Percentiles rank a stretch among this genome's conserved stretches.
Evolutionary conservation across 768 basidiomycete genomes (phyloP).

Genomic region (Cyathus striatus): DNA sequence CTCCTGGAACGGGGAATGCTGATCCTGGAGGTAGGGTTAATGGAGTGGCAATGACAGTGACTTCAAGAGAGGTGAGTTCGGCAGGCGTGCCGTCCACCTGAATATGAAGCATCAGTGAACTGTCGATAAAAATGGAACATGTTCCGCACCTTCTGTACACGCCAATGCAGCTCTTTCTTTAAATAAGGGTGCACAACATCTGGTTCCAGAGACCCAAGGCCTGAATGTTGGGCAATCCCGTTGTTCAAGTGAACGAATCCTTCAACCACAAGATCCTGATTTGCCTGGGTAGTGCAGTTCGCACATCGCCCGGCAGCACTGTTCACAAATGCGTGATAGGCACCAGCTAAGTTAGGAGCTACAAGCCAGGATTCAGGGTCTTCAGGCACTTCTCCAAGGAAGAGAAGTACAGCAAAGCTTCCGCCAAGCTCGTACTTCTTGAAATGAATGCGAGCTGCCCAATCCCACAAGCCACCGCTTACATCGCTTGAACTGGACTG

Average conservation of each 20-base stretch:
- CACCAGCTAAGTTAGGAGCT: constrained; percentile 33
- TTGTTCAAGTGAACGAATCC: constrained; percentile 41
- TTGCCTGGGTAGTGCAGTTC: constrained; percentile 30
- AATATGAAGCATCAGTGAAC: not conserved
- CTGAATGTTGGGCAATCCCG: constrained; percentile 21
- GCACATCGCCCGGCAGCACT: constrained; percentile 26
- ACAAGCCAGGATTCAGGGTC: constrained; percentile 31
- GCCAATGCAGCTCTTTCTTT: constrained; percentile 34
- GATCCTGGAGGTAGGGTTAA: constrained; percentile 21
- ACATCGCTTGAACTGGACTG: not conserved
- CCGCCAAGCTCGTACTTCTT: constrained; percentile 37
- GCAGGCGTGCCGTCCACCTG: constrained; percentile 14
- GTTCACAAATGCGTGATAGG: constrained; percentile 36
- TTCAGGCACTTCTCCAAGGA: constrained; percentile 36
- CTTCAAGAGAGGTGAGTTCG: constrained; percentile 21
- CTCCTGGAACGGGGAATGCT: constrained; percentile 19
- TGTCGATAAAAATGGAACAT: not conserved
- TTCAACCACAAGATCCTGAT: constrained; percentile 28
- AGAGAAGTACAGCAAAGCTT: constrained; percentile 40
- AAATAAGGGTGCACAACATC: constrained; percentile 35
- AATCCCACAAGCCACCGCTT: constrained; percentile 23
- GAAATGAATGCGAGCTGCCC: constrained; percentile 35
- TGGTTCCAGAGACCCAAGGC: constrained; percentile 28
- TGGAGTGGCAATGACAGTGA: constrained; percentile 18
- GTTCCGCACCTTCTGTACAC: constrained; percentile 34